Conservation (phyloP, 2,329 filamentous ascomycete species). For the Colletotrichum tropicale region DNA sequence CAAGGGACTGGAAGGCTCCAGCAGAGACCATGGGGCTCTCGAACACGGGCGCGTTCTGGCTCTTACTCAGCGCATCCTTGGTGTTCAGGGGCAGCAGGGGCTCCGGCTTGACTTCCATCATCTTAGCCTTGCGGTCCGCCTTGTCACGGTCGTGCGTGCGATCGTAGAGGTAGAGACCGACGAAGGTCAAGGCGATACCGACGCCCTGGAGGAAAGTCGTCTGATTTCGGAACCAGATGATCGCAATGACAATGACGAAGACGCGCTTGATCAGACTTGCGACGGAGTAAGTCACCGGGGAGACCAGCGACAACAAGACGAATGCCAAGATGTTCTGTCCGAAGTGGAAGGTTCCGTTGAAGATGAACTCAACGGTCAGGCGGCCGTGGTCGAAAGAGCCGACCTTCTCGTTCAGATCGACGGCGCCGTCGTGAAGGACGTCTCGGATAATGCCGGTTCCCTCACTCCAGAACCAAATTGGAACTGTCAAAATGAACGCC, state of each 20-base stretch:
- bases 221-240: slow-evolving; percentile 93
- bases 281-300: slow-evolving; percentile 95
- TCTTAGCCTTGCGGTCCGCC: slow-evolving; percentile 80
- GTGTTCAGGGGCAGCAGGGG: slow-evolving; percentile 71
- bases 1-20: slow-evolving; percentile 36
- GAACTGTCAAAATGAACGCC: slow-evolving; percentile 85
- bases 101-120: slow-evolving; percentile 57
- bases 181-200: slow-evolving; percentile 87
- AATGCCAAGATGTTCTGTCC: slow-evolving; percentile 96
- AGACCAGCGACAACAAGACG: slow-evolving; percentile 88
- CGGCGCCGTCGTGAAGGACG: slow-evolving; percentile 79
- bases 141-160: slow-evolving; percentile 87
- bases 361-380: slow-evolving; percentile 82
- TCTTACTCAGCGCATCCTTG: slow-evolving; percentile 38
- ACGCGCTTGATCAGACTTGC: slow-evolving; percentile 96
- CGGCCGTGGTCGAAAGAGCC: slow-evolving; percentile 79
- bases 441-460: slow-evolving; percentile 79
- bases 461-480: slow-evolving; percentile 93
- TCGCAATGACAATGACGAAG: slow-evolving; percentile 93
- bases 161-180: slow-evolving; percentile 95
- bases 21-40: slow-evolving; percentile 37
- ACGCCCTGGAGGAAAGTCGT: slow-evolving; percentile 83
- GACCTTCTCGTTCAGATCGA: slow-evolving; percentile 64
- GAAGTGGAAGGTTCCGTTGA: slow-evolving; percentile 97
- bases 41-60: slow-evolving; percentile 36